Base-by-base conservation (phyloP, 2,329 filamentous ascomycete species). In the Thelonectria olida region DNA sequence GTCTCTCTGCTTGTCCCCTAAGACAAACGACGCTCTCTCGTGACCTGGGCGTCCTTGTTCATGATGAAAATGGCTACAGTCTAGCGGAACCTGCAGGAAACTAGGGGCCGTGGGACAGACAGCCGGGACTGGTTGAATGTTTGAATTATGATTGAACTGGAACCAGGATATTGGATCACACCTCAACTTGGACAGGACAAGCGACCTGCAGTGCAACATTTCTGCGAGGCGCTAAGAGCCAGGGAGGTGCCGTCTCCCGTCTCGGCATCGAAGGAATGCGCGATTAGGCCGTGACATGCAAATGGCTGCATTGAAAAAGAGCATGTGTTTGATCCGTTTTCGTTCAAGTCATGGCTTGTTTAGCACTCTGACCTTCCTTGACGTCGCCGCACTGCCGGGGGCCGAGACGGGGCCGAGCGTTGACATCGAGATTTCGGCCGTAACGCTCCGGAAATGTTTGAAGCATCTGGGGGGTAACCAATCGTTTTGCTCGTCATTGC, bases 351-450 rank as follows among this genome's bases (percentile, higher is more conserved):
- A 31, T 12, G 28, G 28, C 12, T 7, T 12, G 7, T 31, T 31
- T 52, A 45, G 39, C n/a, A 31, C 17, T 56, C 53, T 54, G 61
- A 59, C 58, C n/a, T n/a, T n/a, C n/a, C n/a, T n/a, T n/a, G n/a
- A n/a, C n/a, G n/a, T 63, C 67, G 49, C 55, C 53, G 47, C 60
- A 54, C 42, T 31, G 57, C 39, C 64, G 52, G 67, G 54, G 65
- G 48, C 34, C 47, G 47, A 41, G 54, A 59, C 50, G 64, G 53
- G 48, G 54, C 61, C 61, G 61, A 61, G 51, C 54, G 47, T 17
- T 44, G 28, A 38, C 28, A 25, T 67, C 66, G 67, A 61, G 51
- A 38, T 47, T 31, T 50, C 68, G 67, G 68, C 54, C 53, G 58
- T 61, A 59, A 64, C 60, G 68, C 61, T 69, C 64, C 68, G 64